Percentiles rank a stretch among this genome's conserved stretches.
phyloP scores from a whole-genome alignment of 768 basidiomycete species.

The Tylopilus rubrobrunneus region DNA sequence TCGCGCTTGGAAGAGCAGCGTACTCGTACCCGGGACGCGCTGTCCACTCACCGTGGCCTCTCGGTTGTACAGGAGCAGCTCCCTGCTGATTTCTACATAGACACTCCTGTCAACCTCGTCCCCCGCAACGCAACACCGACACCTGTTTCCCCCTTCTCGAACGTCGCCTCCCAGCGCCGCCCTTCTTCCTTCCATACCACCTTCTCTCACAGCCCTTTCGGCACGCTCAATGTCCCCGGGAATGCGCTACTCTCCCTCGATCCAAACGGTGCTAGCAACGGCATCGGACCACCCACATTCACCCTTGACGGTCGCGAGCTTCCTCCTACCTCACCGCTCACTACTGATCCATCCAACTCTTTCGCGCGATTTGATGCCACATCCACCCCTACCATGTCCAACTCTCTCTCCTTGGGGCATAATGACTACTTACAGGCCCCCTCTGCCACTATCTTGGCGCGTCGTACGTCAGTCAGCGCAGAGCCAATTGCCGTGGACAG shows the following conservation, averaged over 20 bases:
- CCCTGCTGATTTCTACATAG: slow-evolving; percentile 57
- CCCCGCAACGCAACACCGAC: slow-evolving; percentile 34
- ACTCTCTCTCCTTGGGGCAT: slow-evolving; percentile 36
- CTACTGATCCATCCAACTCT: slow-evolving; percentile 39
- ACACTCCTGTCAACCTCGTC: slow-evolving; percentile 40
- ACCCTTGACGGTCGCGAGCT: slow-evolving; percentile 56
- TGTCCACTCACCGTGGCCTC: slow-evolving; percentile 44
- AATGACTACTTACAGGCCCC: slow-evolving; percentile 73
- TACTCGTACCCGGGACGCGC: slow-evolving; percentile 61
- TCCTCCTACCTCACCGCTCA: slow-evolving; percentile 59
- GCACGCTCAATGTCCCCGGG: slow-evolving; percentile 74
- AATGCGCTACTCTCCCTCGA: slow-evolving; percentile 67
- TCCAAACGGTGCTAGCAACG: slow-evolving; percentile 25
- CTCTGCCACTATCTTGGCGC: slow-evolving; percentile 75
- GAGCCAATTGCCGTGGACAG: slow-evolving; percentile 90
- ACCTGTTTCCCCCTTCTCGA: slow-evolving; percentile 55
- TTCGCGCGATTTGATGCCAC: slow-evolving; percentile 51
- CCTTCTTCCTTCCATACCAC: slow-evolving; percentile 50
- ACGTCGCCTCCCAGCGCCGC: slow-evolving; percentile 43
- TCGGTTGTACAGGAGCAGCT: slow-evolving; percentile 49
- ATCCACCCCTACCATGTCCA: slow-evolving; percentile 43
- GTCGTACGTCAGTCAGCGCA: slow-evolving; percentile 92
- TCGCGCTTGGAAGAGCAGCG: slow-evolving; percentile 82
- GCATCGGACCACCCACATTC: slow-evolving; percentile 49
- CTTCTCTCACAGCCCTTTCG: slow-evolving; percentile 67